Conservation (phyloP, 164 flowering plant genomes). For the Magnolia sinica region DNA sequence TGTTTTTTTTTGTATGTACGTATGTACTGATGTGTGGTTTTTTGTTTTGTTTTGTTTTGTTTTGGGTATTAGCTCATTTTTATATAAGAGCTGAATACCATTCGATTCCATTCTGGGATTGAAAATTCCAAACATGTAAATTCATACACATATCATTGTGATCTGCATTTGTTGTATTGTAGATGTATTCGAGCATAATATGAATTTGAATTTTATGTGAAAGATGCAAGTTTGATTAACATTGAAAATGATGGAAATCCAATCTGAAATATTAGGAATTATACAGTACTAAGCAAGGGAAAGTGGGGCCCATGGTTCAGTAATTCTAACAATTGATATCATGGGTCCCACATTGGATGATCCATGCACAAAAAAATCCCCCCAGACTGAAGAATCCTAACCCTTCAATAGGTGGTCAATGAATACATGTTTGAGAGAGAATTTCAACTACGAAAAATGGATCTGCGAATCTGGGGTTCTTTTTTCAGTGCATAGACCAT, state of each 20-base stretch:
- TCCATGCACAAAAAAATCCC: not conserved
- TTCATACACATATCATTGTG: not conserved
- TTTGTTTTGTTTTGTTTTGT: too few species aligned
- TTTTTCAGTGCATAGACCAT: not conserved
- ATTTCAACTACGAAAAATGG: not conserved
- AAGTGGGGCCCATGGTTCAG: too few species aligned
- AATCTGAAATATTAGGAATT: not conserved
- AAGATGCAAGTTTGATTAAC: not conserved
- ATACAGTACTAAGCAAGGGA: too few species aligned
- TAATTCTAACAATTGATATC: too few species aligned
- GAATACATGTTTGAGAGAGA: not conserved
- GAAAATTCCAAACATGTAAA: slow-evolving; percentile 3
- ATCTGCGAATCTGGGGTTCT: not conserved
- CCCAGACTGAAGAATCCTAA: not conserved
- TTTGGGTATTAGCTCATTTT: slow-evolving; percentile 34
- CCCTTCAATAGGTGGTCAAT: not conserved
- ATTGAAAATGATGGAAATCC: not conserved
- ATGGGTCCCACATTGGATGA: too few species aligned
- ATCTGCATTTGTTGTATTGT: not conserved
- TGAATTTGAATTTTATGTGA: not conserved
- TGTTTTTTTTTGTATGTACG: not conserved
- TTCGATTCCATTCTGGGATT: not conserved
- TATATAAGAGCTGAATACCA: slow-evolving; percentile 34
- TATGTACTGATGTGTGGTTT: too few species aligned
- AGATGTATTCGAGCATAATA: not conserved